A percentile compares a stretch with the other conserved stretches of the same genome.
Conservation (phyloP, 208 protist genomes). For the Leptomonas pyrrhocoris region DNA sequence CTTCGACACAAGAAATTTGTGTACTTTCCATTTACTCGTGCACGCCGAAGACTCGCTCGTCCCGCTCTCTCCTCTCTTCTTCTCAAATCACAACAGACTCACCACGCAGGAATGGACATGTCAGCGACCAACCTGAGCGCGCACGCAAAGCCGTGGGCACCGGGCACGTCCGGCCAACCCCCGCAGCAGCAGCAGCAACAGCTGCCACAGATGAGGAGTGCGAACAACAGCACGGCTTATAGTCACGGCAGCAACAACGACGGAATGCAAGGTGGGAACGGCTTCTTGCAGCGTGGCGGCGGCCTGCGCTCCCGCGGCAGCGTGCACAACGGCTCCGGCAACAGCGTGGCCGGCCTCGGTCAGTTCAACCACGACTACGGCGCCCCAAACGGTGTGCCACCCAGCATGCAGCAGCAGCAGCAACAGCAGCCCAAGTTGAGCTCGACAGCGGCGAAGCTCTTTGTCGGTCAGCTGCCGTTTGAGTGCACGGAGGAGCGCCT, state of each 20-base stretch:
- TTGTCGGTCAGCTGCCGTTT: conserved; percentile 87
- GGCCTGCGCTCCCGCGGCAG: conserved; percentile 15
- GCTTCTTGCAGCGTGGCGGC: background rate
- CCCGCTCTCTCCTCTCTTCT: too few relatives aligned
- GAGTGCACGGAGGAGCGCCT: conserved; percentile 86
- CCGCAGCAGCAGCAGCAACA: conserved; percentile 15
- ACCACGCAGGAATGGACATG: conserved; percentile 19
- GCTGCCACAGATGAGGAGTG: conserved; percentile 21
- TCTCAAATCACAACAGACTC: too few relatives aligned
- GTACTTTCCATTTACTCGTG: too few relatives aligned
- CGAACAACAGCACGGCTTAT: conserved; percentile 8
- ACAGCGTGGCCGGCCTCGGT: conserved; percentile 16
- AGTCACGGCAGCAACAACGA: conserved; percentile 22
- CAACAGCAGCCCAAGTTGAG: conserved; percentile 45
- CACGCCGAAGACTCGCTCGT: too few relatives aligned
- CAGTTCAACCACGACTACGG: conserved; percentile 24
- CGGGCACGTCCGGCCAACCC: conserved; percentile 17
- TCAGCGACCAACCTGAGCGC: conserved; percentile 51
- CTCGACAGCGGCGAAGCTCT: conserved; percentile 68
- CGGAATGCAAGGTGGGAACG: conserved; percentile 10
- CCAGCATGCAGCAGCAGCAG: conserved; percentile 28
- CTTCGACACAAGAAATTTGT: too few relatives aligned
- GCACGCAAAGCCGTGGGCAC: conserved; percentile 69
- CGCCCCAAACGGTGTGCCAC: conserved; percentile 14
- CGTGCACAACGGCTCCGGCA: conserved; percentile 33